A percentile compares a stretch with the other conserved stretches of the same genome.
Conservation (phyloP, 306 rosid species). For the Adenanthera pavonina region DNA sequence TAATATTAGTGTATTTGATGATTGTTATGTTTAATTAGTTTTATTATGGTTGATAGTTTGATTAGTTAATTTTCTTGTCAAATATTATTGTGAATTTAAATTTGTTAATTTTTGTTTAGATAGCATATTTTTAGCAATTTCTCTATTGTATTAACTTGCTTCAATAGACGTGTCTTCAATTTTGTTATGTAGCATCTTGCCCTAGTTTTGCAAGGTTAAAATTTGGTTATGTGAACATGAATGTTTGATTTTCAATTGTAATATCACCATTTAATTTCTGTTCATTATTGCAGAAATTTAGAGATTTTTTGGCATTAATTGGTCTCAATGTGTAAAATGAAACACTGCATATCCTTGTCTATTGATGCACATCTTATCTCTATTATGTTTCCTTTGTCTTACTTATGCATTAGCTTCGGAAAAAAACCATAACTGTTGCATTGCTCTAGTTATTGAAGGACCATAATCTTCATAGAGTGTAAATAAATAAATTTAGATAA, state of each 20-base stretch:
- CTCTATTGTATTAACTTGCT: too few species aligned
- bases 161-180: constrained; percentile 40
- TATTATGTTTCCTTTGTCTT: constrained; percentile 9
- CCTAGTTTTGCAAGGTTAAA: constrained; percentile 97
- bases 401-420: background rate
- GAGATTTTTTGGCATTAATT: constrained; percentile 56
- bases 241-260: constrained; percentile 22
- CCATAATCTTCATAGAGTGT: constrained; percentile 1
- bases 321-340: constrained; percentile 92
- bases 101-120: too few species aligned
- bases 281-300: constrained; percentile 76
- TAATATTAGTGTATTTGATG: too few species aligned
- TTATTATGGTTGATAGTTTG: too few species aligned
- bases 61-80: too few species aligned
- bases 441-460: constrained; percentile 8
- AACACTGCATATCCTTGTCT: constrained; percentile 83
- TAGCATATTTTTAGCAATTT: too few species aligned
- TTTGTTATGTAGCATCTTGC: constrained; percentile 75
- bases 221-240: constrained; percentile 36
- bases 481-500: background rate
- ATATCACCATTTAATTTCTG: constrained; percentile 24
- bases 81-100: too few species aligned
- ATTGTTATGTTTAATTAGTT: too few species aligned
- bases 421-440: background rate
- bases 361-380: constrained; percentile 19